phyloP scores from a whole-genome alignment of 768 basidiomycete species.

The Gloeopeniophorella convolvens region DNA sequence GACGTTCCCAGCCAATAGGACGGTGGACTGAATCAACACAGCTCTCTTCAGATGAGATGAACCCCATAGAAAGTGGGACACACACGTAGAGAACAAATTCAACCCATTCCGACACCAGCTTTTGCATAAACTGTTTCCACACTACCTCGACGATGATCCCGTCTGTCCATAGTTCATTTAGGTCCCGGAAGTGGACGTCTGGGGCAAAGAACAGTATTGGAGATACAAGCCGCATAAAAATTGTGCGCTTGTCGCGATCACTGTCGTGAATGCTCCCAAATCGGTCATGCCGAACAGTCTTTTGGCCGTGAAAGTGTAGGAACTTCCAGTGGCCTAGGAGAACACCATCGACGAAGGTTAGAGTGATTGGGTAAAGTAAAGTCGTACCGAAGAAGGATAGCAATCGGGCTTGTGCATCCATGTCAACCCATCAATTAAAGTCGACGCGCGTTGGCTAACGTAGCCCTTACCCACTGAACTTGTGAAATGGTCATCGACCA shows the following conservation, averaged over 20 bases:
- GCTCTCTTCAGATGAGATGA: not conserved
- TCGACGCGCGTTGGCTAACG: too few species aligned
- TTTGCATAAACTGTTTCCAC: not conserved
- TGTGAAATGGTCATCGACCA: not conserved
- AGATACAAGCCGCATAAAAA: not conserved
- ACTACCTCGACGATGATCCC: not conserved
- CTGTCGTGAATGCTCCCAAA: not conserved
- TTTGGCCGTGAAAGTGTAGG: not conserved
- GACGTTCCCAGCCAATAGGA: conserved; percentile 30
- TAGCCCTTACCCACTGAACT: not conserved
- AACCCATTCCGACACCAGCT: not conserved
- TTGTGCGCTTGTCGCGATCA: not conserved
- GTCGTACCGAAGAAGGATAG: not conserved
- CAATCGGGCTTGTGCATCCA: not conserved
- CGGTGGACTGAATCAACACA: conserved; percentile 23
- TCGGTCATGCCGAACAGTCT: not conserved
- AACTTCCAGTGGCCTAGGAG: not conserved
- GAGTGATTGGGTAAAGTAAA: not conserved
- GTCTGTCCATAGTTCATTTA: not conserved
- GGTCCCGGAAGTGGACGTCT: not conserved
- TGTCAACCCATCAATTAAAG: not conserved
- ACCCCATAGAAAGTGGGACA: not conserved
- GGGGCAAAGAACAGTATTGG: not conserved
- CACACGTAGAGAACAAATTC: conserved; percentile 1
- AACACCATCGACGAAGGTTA: not conserved